Conservation (phyloP, 768 basidiomycete species). For the Mycena metata region DNA sequence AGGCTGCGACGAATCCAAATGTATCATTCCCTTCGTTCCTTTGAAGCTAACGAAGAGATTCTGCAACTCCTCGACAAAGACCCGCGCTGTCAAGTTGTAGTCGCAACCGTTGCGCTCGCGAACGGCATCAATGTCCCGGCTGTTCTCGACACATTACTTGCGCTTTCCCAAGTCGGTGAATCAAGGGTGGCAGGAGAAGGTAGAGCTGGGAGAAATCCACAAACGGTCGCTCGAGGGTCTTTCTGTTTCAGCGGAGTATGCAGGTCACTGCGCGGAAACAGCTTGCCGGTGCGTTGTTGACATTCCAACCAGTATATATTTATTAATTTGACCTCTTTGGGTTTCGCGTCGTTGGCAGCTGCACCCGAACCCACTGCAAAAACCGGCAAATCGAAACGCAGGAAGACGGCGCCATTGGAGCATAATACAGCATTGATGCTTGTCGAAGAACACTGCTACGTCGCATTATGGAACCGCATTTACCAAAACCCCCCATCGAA, state of each 20-base stretch:
- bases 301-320: neutral
- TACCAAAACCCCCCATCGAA: slow-evolving; percentile 10
- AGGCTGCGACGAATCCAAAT: slow-evolving; percentile 4
- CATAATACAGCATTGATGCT: neutral
- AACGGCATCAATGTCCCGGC: slow-evolving; percentile 3
- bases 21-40: neutral
- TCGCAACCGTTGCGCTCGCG: slow-evolving; percentile 9
- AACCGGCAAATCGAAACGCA: neutral
- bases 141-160: neutral
- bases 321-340: neutral
- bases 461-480: neutral
- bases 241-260: neutral
- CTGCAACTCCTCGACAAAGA: neutral
- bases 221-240: neutral
- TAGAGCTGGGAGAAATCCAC: neutral
- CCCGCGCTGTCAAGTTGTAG: neutral
- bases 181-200: slow-evolving; percentile 1
- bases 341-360: neutral
- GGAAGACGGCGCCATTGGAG: neutral
- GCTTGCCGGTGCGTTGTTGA: neutral
- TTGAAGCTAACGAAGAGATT: neutral
- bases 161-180: neutral
- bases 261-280: neutral
- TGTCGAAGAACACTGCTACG: neutral
- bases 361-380: neutral